phyloP scores from a whole-genome alignment of 2,329 filamentous ascomycete species.

The Trichothecium sympodiale region DNA sequence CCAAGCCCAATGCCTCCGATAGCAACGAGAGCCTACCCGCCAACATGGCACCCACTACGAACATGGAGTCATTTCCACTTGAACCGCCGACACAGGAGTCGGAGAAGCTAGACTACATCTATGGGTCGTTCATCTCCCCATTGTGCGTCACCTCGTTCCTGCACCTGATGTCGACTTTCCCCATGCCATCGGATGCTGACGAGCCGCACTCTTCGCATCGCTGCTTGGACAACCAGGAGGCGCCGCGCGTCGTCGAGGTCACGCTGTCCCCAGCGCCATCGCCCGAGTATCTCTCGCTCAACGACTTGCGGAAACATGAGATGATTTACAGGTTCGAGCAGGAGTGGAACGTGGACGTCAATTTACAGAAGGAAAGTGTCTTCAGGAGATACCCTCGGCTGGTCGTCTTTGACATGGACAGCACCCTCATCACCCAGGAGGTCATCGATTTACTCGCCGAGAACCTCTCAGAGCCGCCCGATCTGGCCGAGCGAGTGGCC shows the following conservation, averaged over 20 bases:
- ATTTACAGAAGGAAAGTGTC: conserved; percentile 62
- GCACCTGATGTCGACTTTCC: conserved; percentile 53
- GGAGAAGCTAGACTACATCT: conserved; percentile 52
- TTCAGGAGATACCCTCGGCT: conserved; percentile 73
- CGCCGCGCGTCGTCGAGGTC: conserved; percentile 56
- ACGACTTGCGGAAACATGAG: conserved; percentile 68
- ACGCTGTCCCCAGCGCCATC: conserved; percentile 50
- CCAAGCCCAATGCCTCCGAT: conserved; percentile 15
- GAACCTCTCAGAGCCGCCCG: conserved; percentile 55
- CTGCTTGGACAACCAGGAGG: conserved; percentile 49
- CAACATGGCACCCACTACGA: conserved; percentile 48
- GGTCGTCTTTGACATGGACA: conserved; percentile 98
- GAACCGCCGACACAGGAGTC: conserved; percentile 43
- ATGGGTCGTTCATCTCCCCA: conserved; percentile 54
- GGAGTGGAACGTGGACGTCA: conserved; percentile 81
- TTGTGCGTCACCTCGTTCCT: conserved; percentile 56
- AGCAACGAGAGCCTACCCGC: conserved; percentile 28
- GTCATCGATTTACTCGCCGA: conserved; percentile 92
- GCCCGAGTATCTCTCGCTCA: conserved; percentile 51
- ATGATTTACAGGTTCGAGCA: conserved; percentile 74
- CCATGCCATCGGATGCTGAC: conserved; percentile 37
- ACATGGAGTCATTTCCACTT: conserved; percentile 47
- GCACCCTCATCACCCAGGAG: conserved; percentile 91
- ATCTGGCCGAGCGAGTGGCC: conserved; percentile 71
- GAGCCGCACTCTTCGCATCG: conserved; percentile 51